A percentile compares a stretch with the other conserved stretches of the same genome.
Conservation (phyloP, 148 eudicot species). For the Amaranthus hypochondriacus region DNA sequence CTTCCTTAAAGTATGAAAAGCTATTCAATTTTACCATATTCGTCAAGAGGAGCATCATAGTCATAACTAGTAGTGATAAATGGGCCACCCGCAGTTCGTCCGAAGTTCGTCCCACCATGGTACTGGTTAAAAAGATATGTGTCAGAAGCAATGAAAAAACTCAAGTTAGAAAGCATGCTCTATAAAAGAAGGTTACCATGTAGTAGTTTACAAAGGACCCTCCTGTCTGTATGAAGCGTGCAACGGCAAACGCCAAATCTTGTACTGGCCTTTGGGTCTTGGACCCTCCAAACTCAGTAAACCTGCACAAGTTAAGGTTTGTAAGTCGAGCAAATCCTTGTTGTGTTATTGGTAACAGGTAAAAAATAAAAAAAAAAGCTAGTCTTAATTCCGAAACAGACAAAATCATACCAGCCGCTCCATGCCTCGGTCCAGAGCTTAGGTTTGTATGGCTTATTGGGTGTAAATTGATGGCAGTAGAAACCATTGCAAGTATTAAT, state of each 20-base stretch:
- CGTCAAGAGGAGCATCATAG: conserved; percentile 94
- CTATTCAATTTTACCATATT: conserved; percentile 53
- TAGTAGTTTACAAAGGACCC: conserved; percentile 91
- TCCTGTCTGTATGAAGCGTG: conserved; percentile 72
- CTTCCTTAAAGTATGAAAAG: background rate
- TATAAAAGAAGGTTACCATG: conserved; percentile 51
- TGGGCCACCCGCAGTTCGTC: conserved; percentile 90
- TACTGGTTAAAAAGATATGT: conserved; percentile 40
- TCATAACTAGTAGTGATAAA: conserved; percentile 92
- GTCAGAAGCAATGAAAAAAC: background rate
- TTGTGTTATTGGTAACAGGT: background rate
- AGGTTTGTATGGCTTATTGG: conserved; percentile 79
- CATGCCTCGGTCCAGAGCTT: conserved; percentile 92
- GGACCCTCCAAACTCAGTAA: conserved; percentile 84
- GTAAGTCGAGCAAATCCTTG: background rate
- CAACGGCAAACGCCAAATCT: conserved; percentile 90
- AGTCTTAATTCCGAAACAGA: background rate
- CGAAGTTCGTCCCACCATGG: conserved; percentile 95
- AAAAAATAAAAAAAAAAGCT: background rate
- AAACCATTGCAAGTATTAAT: conserved; percentile 93
- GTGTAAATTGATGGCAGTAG: conserved; percentile 74
- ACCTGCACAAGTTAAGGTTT: conserved; percentile 35
- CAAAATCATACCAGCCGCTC: conserved; percentile 73
- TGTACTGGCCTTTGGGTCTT: conserved; percentile 69
- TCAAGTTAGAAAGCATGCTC: background rate